A percentile compares a stretch with the other conserved stretches of the same genome.
Evolutionary conservation across 1,284 basidiomycete species (phyloP).

Genomic region (Ustilago trichophora): DNA sequence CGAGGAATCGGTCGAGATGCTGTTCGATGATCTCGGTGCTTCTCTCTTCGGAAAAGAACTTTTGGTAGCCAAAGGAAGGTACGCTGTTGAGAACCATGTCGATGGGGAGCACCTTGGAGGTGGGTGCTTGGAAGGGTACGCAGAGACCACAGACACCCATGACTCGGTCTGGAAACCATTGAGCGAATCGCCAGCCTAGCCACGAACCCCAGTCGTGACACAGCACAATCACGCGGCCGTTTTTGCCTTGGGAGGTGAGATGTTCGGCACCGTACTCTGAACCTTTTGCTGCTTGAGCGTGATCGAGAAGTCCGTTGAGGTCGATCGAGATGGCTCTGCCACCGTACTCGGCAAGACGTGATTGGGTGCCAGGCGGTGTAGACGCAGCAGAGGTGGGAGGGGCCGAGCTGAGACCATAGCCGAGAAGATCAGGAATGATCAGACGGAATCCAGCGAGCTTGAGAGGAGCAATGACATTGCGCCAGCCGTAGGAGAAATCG

Average conservation of each 20-base stretch:
- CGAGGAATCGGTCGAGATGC: slow-evolving; percentile 50
- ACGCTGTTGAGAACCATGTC: slow-evolving; percentile 35
- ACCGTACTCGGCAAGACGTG: slow-evolving; percentile 52
- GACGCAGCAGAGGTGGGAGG: slow-evolving; percentile 30
- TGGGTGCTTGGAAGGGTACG: slow-evolving; percentile 48
- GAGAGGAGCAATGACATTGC: slow-evolving; percentile 42
- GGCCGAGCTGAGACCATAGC: slow-evolving; percentile 48
- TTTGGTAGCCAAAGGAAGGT: slow-evolving; percentile 56
- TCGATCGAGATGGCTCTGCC: slow-evolving; percentile 48
- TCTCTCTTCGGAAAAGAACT: slow-evolving; percentile 50
- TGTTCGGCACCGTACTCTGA: slow-evolving; percentile 41
- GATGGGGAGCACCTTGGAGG: slow-evolving; percentile 35
- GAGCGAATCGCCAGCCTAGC: slow-evolving; percentile 52
- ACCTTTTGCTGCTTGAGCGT: slow-evolving; percentile 36
- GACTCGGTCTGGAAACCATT: slow-evolving; percentile 44
- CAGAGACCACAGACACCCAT: slow-evolving; percentile 54
- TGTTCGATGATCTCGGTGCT: slow-evolving; percentile 55
- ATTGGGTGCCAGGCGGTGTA: slow-evolving; percentile 15
- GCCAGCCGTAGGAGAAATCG: slow-evolving; percentile 47
- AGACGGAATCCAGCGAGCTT: slow-evolving; percentile 42
- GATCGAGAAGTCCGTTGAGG: slow-evolving; percentile 52
- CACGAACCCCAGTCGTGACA: slow-evolving; percentile 59
- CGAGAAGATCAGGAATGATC: slow-evolving; percentile 56
- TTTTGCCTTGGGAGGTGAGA: slow-evolving; percentile 28
- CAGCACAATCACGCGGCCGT: slow-evolving; percentile 52